Evolutionary conservation across 1,139 yeast species (phyloP).

Genomic region (Saccharomycopsis hybrid): DNA sequence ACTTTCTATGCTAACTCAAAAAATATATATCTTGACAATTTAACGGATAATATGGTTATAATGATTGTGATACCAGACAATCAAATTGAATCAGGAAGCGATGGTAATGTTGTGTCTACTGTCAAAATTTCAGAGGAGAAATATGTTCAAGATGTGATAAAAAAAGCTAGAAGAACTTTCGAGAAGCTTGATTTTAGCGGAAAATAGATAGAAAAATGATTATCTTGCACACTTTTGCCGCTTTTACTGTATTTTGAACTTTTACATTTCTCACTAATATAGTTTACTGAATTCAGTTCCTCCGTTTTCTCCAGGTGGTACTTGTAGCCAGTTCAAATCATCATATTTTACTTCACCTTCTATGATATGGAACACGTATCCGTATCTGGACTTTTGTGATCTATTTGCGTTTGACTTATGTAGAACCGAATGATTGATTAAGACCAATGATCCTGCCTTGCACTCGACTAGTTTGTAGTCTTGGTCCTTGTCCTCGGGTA

Average conservation of each 20-base stretch:
- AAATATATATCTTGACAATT: slow-evolving; percentile 39
- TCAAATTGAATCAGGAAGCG: too few relatives aligned
- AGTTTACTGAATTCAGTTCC: slow-evolving; percentile 54
- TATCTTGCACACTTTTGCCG: too few relatives aligned
- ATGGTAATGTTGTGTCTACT: slow-evolving; percentile 5
- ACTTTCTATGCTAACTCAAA: slow-evolving; percentile 42
- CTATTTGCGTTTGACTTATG: slow-evolving; percentile 64
- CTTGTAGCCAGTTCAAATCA: slow-evolving; percentile 66
- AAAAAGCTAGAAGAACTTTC: slow-evolving; percentile 16
- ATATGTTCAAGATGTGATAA: slow-evolving; percentile 18
- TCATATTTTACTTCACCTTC: slow-evolving; percentile 62
- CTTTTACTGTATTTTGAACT: too few relatives aligned
- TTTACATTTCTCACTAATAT: too few relatives aligned
- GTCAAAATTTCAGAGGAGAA: slow-evolving; percentile 12
- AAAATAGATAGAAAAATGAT: too few relatives aligned
- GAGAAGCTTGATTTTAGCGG: slow-evolving; percentile 19
- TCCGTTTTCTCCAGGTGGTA: slow-evolving; percentile 55
- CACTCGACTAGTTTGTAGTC: slow-evolving; percentile 53
- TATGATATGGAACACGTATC: slow-evolving; percentile 74
- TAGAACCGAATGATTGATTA: slow-evolving; percentile 63
- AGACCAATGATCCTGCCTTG: slow-evolving; percentile 63
- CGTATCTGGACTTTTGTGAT: slow-evolving; percentile 55
- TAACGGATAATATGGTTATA: slow-evolving; percentile 44
- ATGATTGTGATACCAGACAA: slow-evolving; percentile 34
- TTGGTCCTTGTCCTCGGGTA: slow-evolving; percentile 29